A percentile compares a stretch with the other conserved stretches of the same genome.
Evolutionary conservation across 2,329 filamentous ascomycete genomes (phyloP).

Genomic region (Fusarium sp.): DNA sequence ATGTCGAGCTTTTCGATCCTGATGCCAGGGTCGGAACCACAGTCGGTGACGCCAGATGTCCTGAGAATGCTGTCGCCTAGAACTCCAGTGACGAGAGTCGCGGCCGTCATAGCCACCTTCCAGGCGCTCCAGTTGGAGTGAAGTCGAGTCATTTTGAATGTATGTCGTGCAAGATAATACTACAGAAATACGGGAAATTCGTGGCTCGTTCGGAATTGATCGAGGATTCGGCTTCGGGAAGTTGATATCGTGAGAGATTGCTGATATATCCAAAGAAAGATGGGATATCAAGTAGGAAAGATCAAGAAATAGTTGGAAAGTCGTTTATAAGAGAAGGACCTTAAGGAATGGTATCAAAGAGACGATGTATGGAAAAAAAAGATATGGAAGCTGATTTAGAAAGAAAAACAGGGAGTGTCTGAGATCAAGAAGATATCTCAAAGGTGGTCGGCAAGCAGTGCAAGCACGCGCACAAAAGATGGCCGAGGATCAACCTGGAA

Average conservation of each 20-base stretch:
- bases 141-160: constrained; percentile 49
- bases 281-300: constrained; percentile 16
- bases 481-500: constrained; percentile 69
- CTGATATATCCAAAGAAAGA: constrained; percentile 27
- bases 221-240: constrained; percentile 34
- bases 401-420: constrained; percentile 34
- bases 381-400: constrained; percentile 8
- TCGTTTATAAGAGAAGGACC: constrained; percentile 27
- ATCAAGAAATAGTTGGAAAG: constrained; percentile 22
- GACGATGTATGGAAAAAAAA: constrained; percentile 15
- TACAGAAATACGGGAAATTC: constrained; percentile 41
- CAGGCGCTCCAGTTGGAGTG: constrained; percentile 47
- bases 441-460: constrained; percentile 40
- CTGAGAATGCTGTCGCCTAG: constrained; percentile 78
- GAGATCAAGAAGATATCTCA: constrained; percentile 36
- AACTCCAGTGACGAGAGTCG: constrained; percentile 58
- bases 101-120: constrained; percentile 50
- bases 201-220: constrained; percentile 35
- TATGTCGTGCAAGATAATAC: constrained; percentile 33
- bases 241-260: constrained; percentile 35
- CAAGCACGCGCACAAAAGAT: constrained; percentile 50
- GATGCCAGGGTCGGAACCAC: constrained; percentile 66
- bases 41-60: constrained; percentile 83
- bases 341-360: constrained; percentile 44
- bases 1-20: constrained; percentile 80